These are phyloP conservation scores for Lipomyces anomalus DNA, from an alignment of 805 yeast genomes.

Conservation along the genomic window DNA sequence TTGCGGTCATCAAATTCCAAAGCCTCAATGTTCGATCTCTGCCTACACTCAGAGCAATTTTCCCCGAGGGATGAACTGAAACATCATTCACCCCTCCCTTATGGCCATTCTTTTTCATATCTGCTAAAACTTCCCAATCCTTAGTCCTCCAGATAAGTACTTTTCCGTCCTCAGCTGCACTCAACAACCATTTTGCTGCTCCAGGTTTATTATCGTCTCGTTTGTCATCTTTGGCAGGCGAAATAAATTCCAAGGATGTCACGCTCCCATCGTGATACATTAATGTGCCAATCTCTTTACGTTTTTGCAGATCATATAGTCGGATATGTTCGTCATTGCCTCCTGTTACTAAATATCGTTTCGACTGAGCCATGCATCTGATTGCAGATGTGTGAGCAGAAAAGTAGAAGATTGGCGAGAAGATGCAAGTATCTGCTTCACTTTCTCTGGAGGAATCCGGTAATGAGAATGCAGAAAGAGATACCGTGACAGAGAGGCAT, in stretches of 20 bases:
- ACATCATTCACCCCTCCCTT: slow-evolving; percentile 75
- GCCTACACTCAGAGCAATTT: slow-evolving; percentile 85
- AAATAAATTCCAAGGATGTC: slow-evolving; percentile 59
- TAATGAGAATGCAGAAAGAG: slow-evolving; percentile 28
- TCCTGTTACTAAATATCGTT: slow-evolving; percentile 84
- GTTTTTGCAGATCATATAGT: slow-evolving; percentile 85
- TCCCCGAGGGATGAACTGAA: slow-evolving; percentile 83
- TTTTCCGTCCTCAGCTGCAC: slow-evolving; percentile 87
- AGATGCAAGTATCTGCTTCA: slow-evolving; percentile 47
- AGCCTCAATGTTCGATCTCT: slow-evolving; percentile 76
- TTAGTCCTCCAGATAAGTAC: slow-evolving; percentile 90
- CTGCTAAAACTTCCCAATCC: slow-evolving; percentile 92
- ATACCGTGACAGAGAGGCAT: slow-evolving; percentile 71
- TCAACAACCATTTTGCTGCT: slow-evolving; percentile 76
- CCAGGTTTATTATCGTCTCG: too few species aligned
- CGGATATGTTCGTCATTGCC: slow-evolving; percentile 94
- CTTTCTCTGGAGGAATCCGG: slow-evolving; percentile 26
- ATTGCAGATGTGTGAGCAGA: slow-evolving; percentile 90
- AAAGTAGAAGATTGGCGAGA: slow-evolving; percentile 92
- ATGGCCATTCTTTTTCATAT: slow-evolving; percentile 69
- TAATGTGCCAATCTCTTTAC: slow-evolving; percentile 88
- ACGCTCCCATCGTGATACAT: slow-evolving; percentile 86
- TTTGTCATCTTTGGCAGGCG: slow-evolving; percentile 11
- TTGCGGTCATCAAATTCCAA: slow-evolving; percentile 96
- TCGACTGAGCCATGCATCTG: slow-evolving; percentile 74